Percentiles rank a stretch among this genome's conserved stretches.
Conservation (phyloP, 352 stramenopile genomes). For the Phytophthora syringae region DNA sequence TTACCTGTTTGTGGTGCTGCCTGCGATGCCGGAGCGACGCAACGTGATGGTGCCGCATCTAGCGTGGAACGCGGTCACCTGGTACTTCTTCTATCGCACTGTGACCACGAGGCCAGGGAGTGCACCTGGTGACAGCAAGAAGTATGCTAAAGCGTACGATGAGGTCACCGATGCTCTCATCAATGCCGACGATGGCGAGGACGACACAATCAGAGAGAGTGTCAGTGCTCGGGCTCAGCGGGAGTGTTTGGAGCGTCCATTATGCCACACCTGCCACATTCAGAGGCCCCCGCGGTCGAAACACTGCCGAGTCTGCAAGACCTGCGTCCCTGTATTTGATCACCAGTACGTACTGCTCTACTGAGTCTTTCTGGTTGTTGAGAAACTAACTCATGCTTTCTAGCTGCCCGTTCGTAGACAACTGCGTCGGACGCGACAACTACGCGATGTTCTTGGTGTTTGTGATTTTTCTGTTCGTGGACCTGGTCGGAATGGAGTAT, state of each 20-base stretch:
- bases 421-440: slow-evolving; percentile 98
- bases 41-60: slow-evolving; percentile 69
- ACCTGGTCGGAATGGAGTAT: slow-evolving; percentile 64
- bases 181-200: slow-evolving; percentile 25
- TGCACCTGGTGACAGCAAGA: slow-evolving; percentile 38
- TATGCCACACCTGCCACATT: slow-evolving; percentile 88
- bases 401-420: slow-evolving; percentile 98
- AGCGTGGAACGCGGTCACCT: slow-evolving; percentile 62
- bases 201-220: slow-evolving; percentile 23
- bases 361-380: neutral
- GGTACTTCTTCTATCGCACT: slow-evolving; percentile 71
- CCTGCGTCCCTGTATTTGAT: slow-evolving; percentile 97
- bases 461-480: slow-evolving; percentile 48
- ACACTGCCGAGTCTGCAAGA: slow-evolving; percentile 92
- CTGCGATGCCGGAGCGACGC: slow-evolving; percentile 59
- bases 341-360: slow-evolving; percentile 88
- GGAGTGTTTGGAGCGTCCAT: slow-evolving; percentile 60
- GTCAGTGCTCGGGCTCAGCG: slow-evolving; percentile 25
- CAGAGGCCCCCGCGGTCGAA: slow-evolving; percentile 80
- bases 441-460: slow-evolving; percentile 92
- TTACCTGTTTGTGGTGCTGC: slow-evolving; percentile 63
- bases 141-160: slow-evolving; percentile 58
- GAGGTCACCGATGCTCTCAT: slow-evolving; percentile 60
- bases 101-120: slow-evolving; percentile 65
- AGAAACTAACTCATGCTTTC: slow-evolving; percentile 12